Base-by-base conservation (phyloP, 140 eudicot genomes). In the Ambrosia hybrid region DNA sequence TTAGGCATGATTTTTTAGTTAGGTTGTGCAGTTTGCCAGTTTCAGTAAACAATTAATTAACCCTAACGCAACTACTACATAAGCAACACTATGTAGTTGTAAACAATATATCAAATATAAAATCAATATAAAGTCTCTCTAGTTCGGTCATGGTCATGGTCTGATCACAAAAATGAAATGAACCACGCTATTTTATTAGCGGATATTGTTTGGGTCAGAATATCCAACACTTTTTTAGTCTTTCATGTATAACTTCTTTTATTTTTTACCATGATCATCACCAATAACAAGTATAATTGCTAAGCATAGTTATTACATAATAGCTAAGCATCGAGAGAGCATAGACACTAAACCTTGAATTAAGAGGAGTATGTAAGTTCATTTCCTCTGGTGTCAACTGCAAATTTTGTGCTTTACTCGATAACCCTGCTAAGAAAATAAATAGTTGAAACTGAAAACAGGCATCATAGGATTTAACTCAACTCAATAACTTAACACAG, bases 321-420 rank as follows among this genome's bases (percentile, higher is more conserved):
- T 60, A 14, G 49, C 52, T 14, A 58, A 6, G 12, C 0, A 64
- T 60, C 49, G 15, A 53, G 72, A 9, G 52, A 43, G 43, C 52
- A 71, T 34, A 26, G 80, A 60, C 6, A 63, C 51, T 53, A 43
- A 74, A 89, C 96, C 92, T 86, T 72, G 80, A 78, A 83, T 68
- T 63, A 9, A 58, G 53, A 77, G 56, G 70, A 67, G 87, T 37
- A 33, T 60, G 78, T 36, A 73, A 34, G 78, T 81, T 82, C 62
- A 75, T 74, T 75, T 78, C 87, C 13, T 77, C 87, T 9, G 76
- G 79, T 67, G 80, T 77, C 56, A 85, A 57, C 63, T 73, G 79
- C 64, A 79, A 57, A 5, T 79, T 78, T 57, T 53, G 73, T 46
- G 82, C 58, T 71, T 70, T 85, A 70, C 85, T 85, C 4, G 87